phyloP scores from a whole-genome alignment of 345 rosid genomes.

The Populus davidiana region DNA sequence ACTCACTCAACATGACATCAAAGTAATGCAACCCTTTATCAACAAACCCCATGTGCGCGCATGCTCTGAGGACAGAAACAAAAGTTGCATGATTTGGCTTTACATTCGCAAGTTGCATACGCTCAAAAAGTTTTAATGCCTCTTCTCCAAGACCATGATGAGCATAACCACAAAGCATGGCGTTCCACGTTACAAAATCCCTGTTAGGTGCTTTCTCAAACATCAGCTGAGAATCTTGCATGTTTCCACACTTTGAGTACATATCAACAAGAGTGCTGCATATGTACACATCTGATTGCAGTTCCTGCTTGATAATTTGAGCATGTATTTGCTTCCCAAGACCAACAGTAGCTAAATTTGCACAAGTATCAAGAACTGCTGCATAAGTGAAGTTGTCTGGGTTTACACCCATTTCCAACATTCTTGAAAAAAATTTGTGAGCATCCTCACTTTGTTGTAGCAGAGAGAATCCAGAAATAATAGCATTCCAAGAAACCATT shows the following conservation, averaged over 20 bases:
- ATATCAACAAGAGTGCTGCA: constrained; percentile 90
- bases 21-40: constrained; percentile 67
- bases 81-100: constrained; percentile 81
- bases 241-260: constrained; percentile 93
- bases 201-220: constrained; percentile 61
- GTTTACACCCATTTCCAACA: constrained; percentile 58
- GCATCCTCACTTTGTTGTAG: constrained; percentile 79
- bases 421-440: constrained; percentile 55
- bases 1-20: constrained; percentile 50
- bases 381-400: constrained; percentile 91
- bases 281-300: constrained; percentile 71
- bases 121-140: constrained; percentile 58
- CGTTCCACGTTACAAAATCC: constrained; percentile 91
- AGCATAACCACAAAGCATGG: constrained; percentile 84
- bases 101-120: constrained; percentile 50
- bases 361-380: constrained; percentile 78
- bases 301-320: constrained; percentile 64
- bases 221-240: constrained; percentile 60
- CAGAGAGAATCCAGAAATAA: constrained; percentile 70
- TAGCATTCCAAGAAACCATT: constrained; percentile 69
- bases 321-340: constrained; percentile 89
- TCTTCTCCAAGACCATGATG: constrained; percentile 84
- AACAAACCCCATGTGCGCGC: constrained; percentile 75
- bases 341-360: constrained; percentile 70
- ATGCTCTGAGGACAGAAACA: constrained; percentile 84